Evolutionary conservation across 108 stramenopile genomes (phyloP), one percentile per base, ranked within the genome.

Genomic region (Epithemia pelagica): DNA sequence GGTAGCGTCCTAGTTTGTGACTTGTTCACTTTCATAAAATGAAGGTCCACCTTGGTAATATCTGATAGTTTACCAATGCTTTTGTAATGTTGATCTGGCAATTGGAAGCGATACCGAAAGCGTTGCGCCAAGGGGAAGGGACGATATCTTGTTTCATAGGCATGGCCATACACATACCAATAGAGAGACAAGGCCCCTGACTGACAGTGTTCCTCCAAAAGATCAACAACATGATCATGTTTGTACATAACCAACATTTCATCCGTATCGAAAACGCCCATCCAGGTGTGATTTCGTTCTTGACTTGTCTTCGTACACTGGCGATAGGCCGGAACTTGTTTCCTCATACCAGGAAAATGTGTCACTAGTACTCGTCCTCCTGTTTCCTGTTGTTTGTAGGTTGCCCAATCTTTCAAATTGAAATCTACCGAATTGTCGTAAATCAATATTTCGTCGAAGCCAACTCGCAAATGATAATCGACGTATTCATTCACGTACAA

Each of bases 401-500:
- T 46, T 46, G 10, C 37, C 80, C 80, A 81, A 0, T 73, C 46
- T 57, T 78, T 30, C 23, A 82, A 58, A 55, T 77, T 78, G 52
- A 73, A 76, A 28, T 79, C 65, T 0, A 60, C 53, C 0, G 78
- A 77, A 60, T 84, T 84, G 67, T 84, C 83, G 64, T 74, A 71
- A 54, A 84, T 32, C 52, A 76, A 79, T 21, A 84, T 77, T 3
- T 69, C 27, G n/a, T 78, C 73, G 60, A 84, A 84, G 22, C 88
- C 88, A 19, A 87, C 52, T 0, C 54, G 64, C 30, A 75, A 46
- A 61, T 89, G 64, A 58, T 85, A 89, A 28, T 86, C 72, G 15
- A 84, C 46, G 83, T 84, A 89, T 61, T 89, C 88, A 54, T 85
- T 80, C 32, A 89, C 28, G 54, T 87, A 89, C 0, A 54, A 53